A percentile compares a stretch with the other conserved stretches of the same genome.
These are phyloP conservation scores for Fusarium irregulare DNA, from an alignment of 2,329 filamentous ascomycete genomes.

Conservation along the genomic window DNA sequence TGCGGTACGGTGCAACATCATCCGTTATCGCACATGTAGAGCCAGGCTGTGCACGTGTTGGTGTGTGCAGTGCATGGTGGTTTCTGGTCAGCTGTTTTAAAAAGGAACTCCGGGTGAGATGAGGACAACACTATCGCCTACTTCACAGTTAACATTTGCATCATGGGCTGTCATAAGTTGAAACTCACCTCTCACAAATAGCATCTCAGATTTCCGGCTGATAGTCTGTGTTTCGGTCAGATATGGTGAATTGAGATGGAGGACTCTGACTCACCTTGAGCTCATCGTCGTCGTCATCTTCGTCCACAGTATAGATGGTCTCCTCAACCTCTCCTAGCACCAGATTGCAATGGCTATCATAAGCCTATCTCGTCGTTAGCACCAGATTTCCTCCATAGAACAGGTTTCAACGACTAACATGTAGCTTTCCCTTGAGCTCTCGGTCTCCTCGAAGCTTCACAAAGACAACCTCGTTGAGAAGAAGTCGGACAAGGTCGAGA, in stretches of 20 bases:
- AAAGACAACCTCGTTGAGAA: slow-evolving; percentile 95
- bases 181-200: slow-evolving; percentile 91
- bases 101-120: slow-evolving; percentile 70
- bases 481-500: slow-evolving; percentile 92
- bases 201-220: slow-evolving; percentile 98
- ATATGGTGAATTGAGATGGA: neutral
- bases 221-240: slow-evolving; percentile 71
- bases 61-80: slow-evolving; percentile 1
- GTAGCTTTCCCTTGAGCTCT: slow-evolving; percentile 93
- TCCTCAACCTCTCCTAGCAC: slow-evolving; percentile 97
- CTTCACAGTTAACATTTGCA: slow-evolving; percentile 37
- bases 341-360: slow-evolving; percentile 98
- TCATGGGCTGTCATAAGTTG: neutral
- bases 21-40: slow-evolving; percentile 1
- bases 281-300: slow-evolving; percentile 86
- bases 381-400: neutral
- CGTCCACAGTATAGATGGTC: slow-evolving; percentile 93
- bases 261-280: slow-evolving; percentile 68
- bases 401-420: slow-evolving; percentile 70
- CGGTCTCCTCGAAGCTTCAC: slow-evolving; percentile 96
- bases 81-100: slow-evolving; percentile 3
- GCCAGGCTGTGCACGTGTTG: neutral
- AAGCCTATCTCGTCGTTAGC: slow-evolving; percentile 72
- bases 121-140: slow-evolving; percentile 78
- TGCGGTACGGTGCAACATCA: neutral